Conservation (phyloP, 2,329 filamentous ascomycete genomes). For the Sclerotinia borealis region DNA sequence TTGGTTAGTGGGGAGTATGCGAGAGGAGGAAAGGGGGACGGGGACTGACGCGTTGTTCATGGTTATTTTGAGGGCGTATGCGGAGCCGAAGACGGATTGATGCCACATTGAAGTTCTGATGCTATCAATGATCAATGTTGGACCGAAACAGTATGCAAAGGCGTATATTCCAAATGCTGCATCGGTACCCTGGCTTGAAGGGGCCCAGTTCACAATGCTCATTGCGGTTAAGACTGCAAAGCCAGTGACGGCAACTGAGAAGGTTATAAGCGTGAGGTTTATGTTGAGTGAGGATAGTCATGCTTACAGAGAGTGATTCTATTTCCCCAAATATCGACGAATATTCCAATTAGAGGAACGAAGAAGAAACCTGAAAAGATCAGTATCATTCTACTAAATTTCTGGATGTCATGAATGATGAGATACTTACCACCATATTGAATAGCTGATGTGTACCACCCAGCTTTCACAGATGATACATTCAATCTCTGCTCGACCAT, state of each 20-base stretch:
- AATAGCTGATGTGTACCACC: conserved; percentile 53
- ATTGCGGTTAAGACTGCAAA: conserved; percentile 47
- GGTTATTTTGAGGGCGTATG: conserved; percentile 53
- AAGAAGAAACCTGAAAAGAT: conserved; percentile 46
- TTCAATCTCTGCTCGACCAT: conserved; percentile 54
- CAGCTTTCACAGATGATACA: conserved; percentile 47
- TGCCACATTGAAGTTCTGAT: conserved; percentile 56
- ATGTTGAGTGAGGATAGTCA: neutral
- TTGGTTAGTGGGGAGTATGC: neutral
- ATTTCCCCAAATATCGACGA: conserved; percentile 48
- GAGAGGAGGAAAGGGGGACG: no score
- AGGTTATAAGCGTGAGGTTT: neutral
- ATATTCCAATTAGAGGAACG: conserved; percentile 42
- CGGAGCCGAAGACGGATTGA: conserved; percentile 53
- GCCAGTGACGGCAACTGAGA: conserved; percentile 39
- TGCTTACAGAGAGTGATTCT: conserved; percentile 40
- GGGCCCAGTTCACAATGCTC: conserved; percentile 47
- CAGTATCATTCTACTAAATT: neutral
- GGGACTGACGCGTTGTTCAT: conserved; percentile 49
- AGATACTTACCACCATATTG: conserved; percentile 42
- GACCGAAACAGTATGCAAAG: conserved; percentile 48
- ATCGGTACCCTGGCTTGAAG: conserved; percentile 45
- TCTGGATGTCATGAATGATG: neutral
- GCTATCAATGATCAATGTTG: conserved; percentile 53
- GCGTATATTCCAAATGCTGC: conserved; percentile 56